A percentile compares a stretch with the other conserved stretches of the same genome.
These are phyloP conservation scores for Acephala macrosclerotiorum DNA, from an alignment of 2,329 filamentous ascomycete species.

Conservation along the genomic window DNA sequence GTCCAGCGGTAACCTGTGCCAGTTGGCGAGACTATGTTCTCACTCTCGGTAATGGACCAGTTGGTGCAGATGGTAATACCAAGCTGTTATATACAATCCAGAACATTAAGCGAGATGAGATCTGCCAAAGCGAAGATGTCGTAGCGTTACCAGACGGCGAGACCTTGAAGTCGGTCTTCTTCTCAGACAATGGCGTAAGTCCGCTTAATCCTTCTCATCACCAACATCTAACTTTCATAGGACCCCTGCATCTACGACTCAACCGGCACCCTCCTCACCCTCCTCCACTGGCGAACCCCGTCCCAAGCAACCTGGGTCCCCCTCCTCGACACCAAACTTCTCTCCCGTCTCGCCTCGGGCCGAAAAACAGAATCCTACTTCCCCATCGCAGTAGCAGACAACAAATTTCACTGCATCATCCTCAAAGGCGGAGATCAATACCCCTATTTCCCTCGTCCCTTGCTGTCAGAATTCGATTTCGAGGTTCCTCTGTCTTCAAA, in stretches of 20 bases:
- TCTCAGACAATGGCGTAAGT: slow-evolving; percentile 86
- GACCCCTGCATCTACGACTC: slow-evolving; percentile 97
- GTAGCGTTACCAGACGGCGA: slow-evolving; percentile 81
- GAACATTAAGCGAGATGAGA: slow-evolving; percentile 90
- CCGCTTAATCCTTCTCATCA: neutral
- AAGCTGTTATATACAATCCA: slow-evolving; percentile 90
- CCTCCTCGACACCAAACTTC: slow-evolving; percentile 84
- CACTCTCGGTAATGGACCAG: slow-evolving; percentile 90
- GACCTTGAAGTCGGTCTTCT: slow-evolving; percentile 84
- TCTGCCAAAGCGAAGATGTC: slow-evolving; percentile 93
- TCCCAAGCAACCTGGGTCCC: slow-evolving; percentile 92
- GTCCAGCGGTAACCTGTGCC: slow-evolving; percentile 88
- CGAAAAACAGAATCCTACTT: slow-evolving; percentile 92
- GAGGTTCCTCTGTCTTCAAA: slow-evolving; percentile 76
- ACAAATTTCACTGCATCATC: slow-evolving; percentile 98
- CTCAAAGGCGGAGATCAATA: slow-evolving; percentile 94
- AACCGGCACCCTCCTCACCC: slow-evolving; percentile 84
- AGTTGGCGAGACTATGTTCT: slow-evolving; percentile 97
- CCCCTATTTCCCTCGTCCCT: slow-evolving; percentile 88
- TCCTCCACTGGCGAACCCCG: slow-evolving; percentile 88
- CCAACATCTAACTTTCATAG: slow-evolving; percentile 49
- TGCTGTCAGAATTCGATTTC: slow-evolving; percentile 94
- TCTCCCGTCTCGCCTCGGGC: slow-evolving; percentile 83
- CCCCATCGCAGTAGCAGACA: slow-evolving; percentile 90
- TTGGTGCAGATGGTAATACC: slow-evolving; percentile 78